Conservation (phyloP, 345 rosid genomes). For the Citrus sp. region DNA sequence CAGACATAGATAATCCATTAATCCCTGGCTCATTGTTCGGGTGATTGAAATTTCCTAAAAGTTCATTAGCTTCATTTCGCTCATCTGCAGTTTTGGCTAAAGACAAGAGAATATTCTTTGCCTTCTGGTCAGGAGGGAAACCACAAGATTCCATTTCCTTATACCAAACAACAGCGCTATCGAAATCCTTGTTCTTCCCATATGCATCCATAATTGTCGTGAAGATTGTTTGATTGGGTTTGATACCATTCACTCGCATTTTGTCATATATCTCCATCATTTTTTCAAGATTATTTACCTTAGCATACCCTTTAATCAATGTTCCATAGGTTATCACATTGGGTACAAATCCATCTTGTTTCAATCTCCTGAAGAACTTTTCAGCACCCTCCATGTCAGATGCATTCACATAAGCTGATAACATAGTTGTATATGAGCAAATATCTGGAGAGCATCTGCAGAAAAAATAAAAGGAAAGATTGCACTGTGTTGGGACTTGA, state of each 20-base stretch:
- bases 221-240: constrained; percentile 75
- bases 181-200: constrained; percentile 76
- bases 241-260: constrained; percentile 58
- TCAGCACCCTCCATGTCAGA: constrained; percentile 94
- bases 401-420: constrained; percentile 88
- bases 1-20: constrained; percentile 23
- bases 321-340: constrained; percentile 78
- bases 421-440: constrained; percentile 88
- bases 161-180: constrained; percentile 78
- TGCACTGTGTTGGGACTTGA: neutral
- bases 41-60: constrained; percentile 36
- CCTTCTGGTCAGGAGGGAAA: constrained; percentile 74
- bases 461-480: neutral
- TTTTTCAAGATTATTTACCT: constrained; percentile 62
- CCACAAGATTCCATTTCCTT: constrained; percentile 80
- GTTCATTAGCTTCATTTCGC: constrained; percentile 55
- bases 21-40: constrained; percentile 15
- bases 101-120: constrained; percentile 79
- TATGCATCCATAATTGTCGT: constrained; percentile 88
- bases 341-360: constrained; percentile 64
- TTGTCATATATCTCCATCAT: constrained; percentile 68
- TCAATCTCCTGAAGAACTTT: constrained; percentile 73
- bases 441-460: constrained; percentile 76
- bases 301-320: constrained; percentile 83
- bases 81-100: constrained; percentile 72